Conservation (phyloP, 192 early-diverging fungal genomes). For the Chytriomyces confervae region DNA sequence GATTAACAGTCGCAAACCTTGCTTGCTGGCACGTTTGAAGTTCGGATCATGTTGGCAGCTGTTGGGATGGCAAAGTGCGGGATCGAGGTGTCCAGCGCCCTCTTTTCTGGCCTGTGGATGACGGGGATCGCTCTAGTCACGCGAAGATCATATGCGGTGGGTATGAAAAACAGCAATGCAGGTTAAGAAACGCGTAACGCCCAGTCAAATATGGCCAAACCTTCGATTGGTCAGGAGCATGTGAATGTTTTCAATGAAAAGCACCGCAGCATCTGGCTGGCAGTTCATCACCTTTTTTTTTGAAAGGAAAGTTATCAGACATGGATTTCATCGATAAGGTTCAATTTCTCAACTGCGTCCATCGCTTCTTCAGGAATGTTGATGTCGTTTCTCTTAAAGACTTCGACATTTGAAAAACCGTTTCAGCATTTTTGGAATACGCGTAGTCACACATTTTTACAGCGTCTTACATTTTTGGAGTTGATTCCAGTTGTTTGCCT, state of each 20-base stretch:
- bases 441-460: not conserved
- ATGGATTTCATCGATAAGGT: not conserved
- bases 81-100: conserved; percentile 28
- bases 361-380: conserved; percentile 50
- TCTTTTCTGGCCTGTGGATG: not conserved
- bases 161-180: too few relatives aligned
- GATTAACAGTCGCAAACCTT: conserved; percentile 32
- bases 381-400: conserved; percentile 46
- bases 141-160: not conserved
- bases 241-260: conserved; percentile 52
- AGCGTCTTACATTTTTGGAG: conserved; percentile 50
- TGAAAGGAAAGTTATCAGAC: not conserved
- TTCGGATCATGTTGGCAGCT: conserved; percentile 47
- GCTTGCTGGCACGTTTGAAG: conserved; percentile 32
- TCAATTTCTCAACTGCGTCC: conserved; percentile 37
- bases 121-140: conserved; percentile 4
- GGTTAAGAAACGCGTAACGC: not conserved
- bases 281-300: conserved; percentile 44
- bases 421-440: not conserved
- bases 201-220: conserved; percentile 10
- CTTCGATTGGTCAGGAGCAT: conserved; percentile 46
- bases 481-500: conserved; percentile 55
- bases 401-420: not conserved
- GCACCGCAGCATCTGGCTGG: conserved; percentile 46
- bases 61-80: conserved; percentile 58